These are phyloP conservation scores for Tricholoma saponaceum DNA, from an alignment of 768 basidiomycete genomes.

Conservation along the genomic window DNA sequence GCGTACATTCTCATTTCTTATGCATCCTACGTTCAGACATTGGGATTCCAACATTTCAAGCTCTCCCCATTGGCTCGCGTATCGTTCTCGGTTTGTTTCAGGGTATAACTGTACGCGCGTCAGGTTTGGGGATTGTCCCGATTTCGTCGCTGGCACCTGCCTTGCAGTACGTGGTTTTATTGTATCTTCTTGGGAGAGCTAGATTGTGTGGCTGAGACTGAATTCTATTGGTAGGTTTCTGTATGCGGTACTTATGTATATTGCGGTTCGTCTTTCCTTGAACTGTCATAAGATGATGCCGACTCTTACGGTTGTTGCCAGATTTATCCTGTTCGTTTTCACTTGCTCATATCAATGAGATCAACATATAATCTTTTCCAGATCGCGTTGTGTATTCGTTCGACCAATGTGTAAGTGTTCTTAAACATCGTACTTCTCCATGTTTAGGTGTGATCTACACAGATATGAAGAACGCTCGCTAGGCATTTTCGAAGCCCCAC, in stretches of 20 bases:
- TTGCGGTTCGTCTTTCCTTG: slow-evolving; percentile 38
- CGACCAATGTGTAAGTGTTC: slow-evolving; percentile 53
- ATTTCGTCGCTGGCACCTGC: slow-evolving; percentile 58
- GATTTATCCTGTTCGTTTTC: slow-evolving; percentile 38
- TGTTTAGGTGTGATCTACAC: not conserved
- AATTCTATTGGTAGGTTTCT: slow-evolving; percentile 42
- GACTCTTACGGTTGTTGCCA: slow-evolving; percentile 10
- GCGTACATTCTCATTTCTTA: not conserved
- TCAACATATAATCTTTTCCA: slow-evolving; percentile 13
- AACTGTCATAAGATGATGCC: not conserved
- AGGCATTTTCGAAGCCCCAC: slow-evolving; percentile 55
- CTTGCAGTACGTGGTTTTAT: slow-evolving; percentile 52
- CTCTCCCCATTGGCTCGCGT: slow-evolving; percentile 32
- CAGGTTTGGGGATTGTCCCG: slow-evolving; percentile 47
- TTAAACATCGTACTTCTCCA: not conserved
- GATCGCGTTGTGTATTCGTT: slow-evolving; percentile 62
- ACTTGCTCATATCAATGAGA: not conserved
- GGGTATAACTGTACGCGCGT: slow-evolving; percentile 52
- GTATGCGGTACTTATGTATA: slow-evolving; percentile 79
- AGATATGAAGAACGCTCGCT: slow-evolving; percentile 72
- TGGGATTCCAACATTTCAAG: slow-evolving; percentile 34
- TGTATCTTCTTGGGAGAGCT: not conserved
- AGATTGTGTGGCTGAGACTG: not conserved
- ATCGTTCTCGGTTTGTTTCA: slow-evolving; percentile 49
- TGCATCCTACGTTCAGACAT: slow-evolving; percentile 27